Evolutionary conservation across 208 protist species (phyloP).

Genomic region (Leishmania turanica): DNA sequence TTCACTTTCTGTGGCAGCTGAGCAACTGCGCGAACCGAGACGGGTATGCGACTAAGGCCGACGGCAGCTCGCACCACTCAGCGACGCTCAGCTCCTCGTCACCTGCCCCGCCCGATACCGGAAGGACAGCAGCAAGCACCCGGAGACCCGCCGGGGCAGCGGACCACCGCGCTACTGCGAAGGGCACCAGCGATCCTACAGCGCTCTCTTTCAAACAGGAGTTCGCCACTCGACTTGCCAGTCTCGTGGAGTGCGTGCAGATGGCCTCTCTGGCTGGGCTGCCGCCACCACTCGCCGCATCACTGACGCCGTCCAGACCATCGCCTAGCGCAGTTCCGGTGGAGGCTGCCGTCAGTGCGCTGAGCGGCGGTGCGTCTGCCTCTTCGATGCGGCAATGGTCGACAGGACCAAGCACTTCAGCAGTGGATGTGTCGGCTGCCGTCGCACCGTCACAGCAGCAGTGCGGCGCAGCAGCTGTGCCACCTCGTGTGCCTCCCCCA

Average conservation of each 20-base stretch:
- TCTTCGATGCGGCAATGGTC: background rate
- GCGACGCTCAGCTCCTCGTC: background rate
- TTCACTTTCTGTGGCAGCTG: conserved; percentile 25
- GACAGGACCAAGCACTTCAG: background rate
- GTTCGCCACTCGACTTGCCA: conserved; percentile 11
- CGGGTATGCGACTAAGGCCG: background rate
- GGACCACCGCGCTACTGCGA: background rate
- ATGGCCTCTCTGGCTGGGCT: conserved; percentile 19
- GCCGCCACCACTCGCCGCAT: conserved; percentile 23
- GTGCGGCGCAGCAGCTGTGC: background rate
- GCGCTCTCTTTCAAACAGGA: conserved; percentile 2
- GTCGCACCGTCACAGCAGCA: background rate
- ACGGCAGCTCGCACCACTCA: background rate
- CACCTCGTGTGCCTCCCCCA: background rate
- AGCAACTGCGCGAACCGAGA: background rate
- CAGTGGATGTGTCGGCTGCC: background rate
- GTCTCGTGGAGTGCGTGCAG: conserved; percentile 22
- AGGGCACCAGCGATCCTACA: background rate
- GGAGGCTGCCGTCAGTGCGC: background rate
- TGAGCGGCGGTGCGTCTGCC: background rate
- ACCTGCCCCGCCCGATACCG: background rate
- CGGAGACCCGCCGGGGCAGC: background rate
- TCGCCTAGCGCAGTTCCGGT: background rate
- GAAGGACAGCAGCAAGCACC: background rate
- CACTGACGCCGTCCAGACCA: background rate